A percentile compares a stretch with the other conserved stretches of the same genome.
phyloP scores from a whole-genome alignment of 192 early-diverging fungal genomes.

The Podila clonocystis region DNA sequence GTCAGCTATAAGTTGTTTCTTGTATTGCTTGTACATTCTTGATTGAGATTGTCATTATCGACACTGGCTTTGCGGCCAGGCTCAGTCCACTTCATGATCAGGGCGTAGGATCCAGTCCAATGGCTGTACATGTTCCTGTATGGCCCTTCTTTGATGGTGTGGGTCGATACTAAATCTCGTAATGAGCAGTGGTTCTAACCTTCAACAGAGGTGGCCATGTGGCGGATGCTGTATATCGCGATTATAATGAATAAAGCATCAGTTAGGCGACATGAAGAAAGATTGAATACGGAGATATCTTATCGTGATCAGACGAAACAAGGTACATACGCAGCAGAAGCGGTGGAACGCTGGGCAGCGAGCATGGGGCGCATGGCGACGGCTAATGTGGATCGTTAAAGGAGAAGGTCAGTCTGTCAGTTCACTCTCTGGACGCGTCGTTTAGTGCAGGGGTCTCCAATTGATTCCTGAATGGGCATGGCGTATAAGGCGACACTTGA shows the following conservation, averaged over 20 bases:
- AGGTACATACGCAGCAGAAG: slow-evolving; percentile 46
- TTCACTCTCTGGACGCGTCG: slow-evolving; percentile 4
- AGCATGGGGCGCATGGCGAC: slow-evolving; percentile 52
- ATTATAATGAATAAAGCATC: neutral
- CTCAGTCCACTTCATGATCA: too few species aligned
- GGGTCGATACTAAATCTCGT: too few species aligned
- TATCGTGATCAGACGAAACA: neutral
- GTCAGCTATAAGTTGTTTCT: neutral
- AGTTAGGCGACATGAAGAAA: neutral
- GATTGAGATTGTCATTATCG: too few species aligned
- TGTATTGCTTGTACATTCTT: too few species aligned
- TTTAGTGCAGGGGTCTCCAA: neutral
- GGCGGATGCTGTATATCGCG: slow-evolving; percentile 35
- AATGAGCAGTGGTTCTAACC: slow-evolving; percentile 20
- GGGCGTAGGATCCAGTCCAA: too few species aligned
- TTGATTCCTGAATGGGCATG: neutral
- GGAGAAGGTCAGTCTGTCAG: neutral
- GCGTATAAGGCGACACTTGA: too few species aligned
- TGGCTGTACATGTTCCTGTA: too few species aligned
- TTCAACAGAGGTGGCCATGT: slow-evolving; percentile 52
- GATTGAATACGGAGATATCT: neutral
- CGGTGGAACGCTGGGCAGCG: slow-evolving; percentile 53
- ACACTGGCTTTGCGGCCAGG: too few species aligned
- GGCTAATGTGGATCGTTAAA: slow-evolving; percentile 9
- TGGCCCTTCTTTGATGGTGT: too few species aligned